These are phyloP conservation scores for Juncus effusus DNA, from an alignment of 176 grass and related monocot species.

Conservation along the genomic window DNA sequence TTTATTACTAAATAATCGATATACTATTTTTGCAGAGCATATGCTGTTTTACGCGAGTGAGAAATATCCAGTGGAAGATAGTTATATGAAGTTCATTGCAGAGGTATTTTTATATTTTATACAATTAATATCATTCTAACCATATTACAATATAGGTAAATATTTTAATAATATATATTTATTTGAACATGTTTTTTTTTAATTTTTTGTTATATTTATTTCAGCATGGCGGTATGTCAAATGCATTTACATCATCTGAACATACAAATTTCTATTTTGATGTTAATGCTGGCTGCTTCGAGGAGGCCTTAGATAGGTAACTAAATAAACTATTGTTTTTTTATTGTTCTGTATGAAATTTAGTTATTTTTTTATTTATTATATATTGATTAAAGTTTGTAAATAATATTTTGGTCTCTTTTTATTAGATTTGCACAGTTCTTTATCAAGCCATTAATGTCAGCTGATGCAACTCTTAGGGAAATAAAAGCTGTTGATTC, in stretches of 20 bases:
- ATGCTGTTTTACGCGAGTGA: conserved; percentile 98
- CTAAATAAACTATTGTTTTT: neutral
- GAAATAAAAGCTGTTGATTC: conserved; percentile 99
- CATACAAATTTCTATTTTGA: conserved; percentile 90
- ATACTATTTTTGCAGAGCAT: conserved; percentile 65
- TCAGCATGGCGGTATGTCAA: conserved; percentile 92
- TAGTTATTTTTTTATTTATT: conserved; percentile 9
- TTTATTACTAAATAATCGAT: neutral
- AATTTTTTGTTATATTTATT: conserved; percentile 19
- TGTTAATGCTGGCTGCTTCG: conserved; percentile 71
- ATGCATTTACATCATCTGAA: conserved; percentile 78
- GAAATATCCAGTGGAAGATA: conserved; percentile 90
- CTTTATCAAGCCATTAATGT: conserved; percentile 96
- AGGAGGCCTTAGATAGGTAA: conserved; percentile 92
- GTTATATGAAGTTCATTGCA: conserved; percentile 84
- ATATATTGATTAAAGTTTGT: conserved; percentile 19
- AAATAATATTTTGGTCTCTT: conserved; percentile 27
- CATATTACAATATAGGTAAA: conserved; percentile 4
- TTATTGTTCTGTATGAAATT: neutral
- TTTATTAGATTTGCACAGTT: conserved; percentile 87
- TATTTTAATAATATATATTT: conserved; percentile 1
- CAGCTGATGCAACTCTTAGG: conserved; percentile 77
- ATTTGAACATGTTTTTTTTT: conserved; percentile 19
- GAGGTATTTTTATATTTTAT: conserved; percentile 52
- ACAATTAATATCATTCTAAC: neutral